These are phyloP conservation scores for Colletotrichum magnum DNA, from an alignment of 2,329 filamentous ascomycete species.

Conservation along the genomic window DNA sequence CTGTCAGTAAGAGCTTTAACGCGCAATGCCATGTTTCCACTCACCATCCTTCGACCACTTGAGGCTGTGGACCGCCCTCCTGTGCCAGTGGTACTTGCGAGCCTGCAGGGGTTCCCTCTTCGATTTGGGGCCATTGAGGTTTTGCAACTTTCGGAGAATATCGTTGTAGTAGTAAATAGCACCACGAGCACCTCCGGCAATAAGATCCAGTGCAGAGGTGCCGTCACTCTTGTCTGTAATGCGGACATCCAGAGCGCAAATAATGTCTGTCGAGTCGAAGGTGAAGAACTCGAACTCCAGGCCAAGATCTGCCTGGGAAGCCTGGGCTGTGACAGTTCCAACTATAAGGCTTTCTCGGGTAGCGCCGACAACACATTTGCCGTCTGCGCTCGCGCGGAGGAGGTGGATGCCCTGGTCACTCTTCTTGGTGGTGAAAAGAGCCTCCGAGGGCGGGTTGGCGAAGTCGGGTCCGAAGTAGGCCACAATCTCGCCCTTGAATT, in stretches of 20 bases:
- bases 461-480: slow-evolving; percentile 58
- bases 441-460: slow-evolving; percentile 49
- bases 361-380: slow-evolving; percentile 66
- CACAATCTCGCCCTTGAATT: slow-evolving; percentile 52
- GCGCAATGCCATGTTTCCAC: slow-evolving; percentile 41
- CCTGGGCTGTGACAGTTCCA: slow-evolving; percentile 62
- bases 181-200: slow-evolving; percentile 82
- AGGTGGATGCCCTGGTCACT: slow-evolving; percentile 53
- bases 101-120: slow-evolving; percentile 66
- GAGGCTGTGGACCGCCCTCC: slow-evolving; percentile 83
- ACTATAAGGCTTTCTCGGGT: slow-evolving; percentile 67
- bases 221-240: slow-evolving; percentile 48
- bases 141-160: slow-evolving; percentile 71
- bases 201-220: slow-evolving; percentile 74
- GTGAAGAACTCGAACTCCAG: slow-evolving; percentile 70
- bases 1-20: slow-evolving; percentile 45
- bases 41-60: slow-evolving; percentile 95
- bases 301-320: slow-evolving; percentile 52
- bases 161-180: slow-evolving; percentile 87
- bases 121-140: slow-evolving; percentile 51
- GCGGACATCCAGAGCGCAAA: slow-evolving; percentile 77
- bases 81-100: slow-evolving; percentile 91
- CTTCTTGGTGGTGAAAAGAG: slow-evolving; percentile 54
- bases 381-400: slow-evolving; percentile 66
- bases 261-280: slow-evolving; percentile 72